A percentile compares a stretch with the other conserved stretches of the same genome.
Conservation (phyloP, 768 basidiomycete species). For the Xerocomellus intermedius region DNA sequence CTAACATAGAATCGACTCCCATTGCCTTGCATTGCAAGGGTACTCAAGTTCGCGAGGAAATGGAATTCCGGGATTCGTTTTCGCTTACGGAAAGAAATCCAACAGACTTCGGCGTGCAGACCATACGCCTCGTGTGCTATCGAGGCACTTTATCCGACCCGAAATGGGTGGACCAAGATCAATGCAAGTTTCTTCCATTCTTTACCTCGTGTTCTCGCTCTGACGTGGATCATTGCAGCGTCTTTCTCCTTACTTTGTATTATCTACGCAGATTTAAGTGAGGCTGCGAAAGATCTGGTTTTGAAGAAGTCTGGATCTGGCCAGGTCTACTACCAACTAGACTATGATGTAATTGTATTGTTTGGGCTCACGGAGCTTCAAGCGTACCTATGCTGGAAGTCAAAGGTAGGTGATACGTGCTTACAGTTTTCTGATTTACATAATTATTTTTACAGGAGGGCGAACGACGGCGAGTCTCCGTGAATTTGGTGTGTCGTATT, state of each 20-base stretch:
- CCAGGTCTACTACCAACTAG: constrained; percentile 6
- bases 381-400: constrained; percentile 9
- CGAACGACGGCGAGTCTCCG: neutral
- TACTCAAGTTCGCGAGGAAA: no score
- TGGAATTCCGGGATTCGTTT: no score
- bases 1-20: no score
- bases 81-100: no score
- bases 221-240: neutral
- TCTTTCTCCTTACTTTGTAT: constrained; percentile 3
- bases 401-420: neutral
- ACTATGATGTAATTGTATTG: constrained; percentile 13
- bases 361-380: constrained; percentile 10
- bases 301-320: neutral
- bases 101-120: no score
- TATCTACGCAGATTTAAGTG: neutral
- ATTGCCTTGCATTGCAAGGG: no score
- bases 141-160: no score
- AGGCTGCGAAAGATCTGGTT: neutral
- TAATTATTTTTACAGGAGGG: neutral
- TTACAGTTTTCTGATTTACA: neutral
- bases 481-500: neutral
- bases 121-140: no score
- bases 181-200: neutral
- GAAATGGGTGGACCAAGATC: no score
- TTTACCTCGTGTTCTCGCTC: neutral